Conservation (phyloP, 805 yeast genomes). For the Vanderwaltozyma tropicalis region DNA sequence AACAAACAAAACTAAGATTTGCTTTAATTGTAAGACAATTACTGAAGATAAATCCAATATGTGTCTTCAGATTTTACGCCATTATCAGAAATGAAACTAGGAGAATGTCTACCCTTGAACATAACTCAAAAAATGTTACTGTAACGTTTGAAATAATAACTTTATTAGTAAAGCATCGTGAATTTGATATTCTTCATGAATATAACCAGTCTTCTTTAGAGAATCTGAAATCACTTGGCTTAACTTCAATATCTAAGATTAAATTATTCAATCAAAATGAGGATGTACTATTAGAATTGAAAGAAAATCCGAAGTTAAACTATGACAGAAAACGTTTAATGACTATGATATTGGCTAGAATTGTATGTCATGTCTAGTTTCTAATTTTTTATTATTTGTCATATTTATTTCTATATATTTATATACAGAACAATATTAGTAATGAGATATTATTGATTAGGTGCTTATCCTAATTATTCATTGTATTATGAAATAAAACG, state of each 20-base stretch:
- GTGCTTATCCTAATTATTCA: no score
- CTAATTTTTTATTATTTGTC: neutral
- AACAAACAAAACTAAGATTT: slow-evolving; percentile 28
- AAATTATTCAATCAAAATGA: neutral
- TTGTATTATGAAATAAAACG: no score
- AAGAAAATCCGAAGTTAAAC: slow-evolving; percentile 8
- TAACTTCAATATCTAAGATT: slow-evolving; percentile 8
- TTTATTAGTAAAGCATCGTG: slow-evolving; percentile 24
- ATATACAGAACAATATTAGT: neutral
- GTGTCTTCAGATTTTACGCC: slow-evolving; percentile 27
- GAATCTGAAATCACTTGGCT: slow-evolving; percentile 18
- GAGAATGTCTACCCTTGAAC: slow-evolving; percentile 22
- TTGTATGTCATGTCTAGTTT: slow-evolving; percentile 5
- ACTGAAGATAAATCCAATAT: slow-evolving; percentile 24
- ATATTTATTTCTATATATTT: neutral
- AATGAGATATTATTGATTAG: no score
- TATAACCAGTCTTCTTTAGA: slow-evolving; percentile 14
- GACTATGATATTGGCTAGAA: slow-evolving; percentile 12
- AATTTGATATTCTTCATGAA: slow-evolving; percentile 20
- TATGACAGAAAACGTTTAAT: slow-evolving; percentile 18
- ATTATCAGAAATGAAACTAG: slow-evolving; percentile 27
- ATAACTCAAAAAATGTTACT: slow-evolving; percentile 25
- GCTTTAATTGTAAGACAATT: slow-evolving; percentile 25
- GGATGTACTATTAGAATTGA: slow-evolving; percentile 1
- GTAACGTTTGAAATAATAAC: slow-evolving; percentile 27